Percentiles rank a stretch among this genome's conserved stretches.
These are phyloP conservation scores for Leptodermis oblonga DNA, from an alignment of 257 asterid species.

Conservation along the genomic window DNA sequence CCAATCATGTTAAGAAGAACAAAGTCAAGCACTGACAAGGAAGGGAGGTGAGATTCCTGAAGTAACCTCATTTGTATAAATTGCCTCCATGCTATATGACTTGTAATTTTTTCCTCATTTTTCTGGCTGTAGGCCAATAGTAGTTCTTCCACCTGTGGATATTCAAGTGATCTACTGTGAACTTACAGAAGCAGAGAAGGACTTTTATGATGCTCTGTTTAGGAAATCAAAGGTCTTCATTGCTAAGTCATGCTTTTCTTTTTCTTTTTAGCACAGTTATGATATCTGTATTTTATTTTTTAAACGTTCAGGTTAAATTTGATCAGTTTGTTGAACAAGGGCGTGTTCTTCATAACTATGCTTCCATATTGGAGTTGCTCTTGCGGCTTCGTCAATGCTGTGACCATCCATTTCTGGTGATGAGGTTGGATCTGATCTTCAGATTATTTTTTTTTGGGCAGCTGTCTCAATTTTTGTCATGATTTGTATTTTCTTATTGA, in stretches of 20 bases:
- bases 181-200: conserved; percentile 77
- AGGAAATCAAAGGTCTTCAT: conserved; percentile 74
- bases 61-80: neutral
- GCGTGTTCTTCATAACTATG: conserved; percentile 93
- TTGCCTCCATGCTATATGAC: neutral
- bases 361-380: conserved; percentile 93
- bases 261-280: neutral
- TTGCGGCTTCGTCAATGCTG: conserved; percentile 99
- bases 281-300: conserved; percentile 17
- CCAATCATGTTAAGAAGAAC: conserved; percentile 96
- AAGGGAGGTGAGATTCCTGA: conserved; percentile 65
- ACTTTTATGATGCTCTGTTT: conserved; percentile 91
- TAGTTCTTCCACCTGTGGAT: conserved; percentile 93
- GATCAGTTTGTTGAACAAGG: conserved; percentile 98
- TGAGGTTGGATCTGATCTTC: conserved; percentile 57
- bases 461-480: neutral
- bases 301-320: conserved; percentile 66
- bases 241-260: neutral
- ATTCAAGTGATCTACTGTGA: conserved; percentile 81
- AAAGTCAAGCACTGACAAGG: conserved; percentile 77
- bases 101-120: conserved; percentile 1
- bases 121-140: conserved; percentile 57
- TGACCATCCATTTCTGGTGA: conserved; percentile 95
- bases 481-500: neutral
- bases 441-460: neutral